Evolutionary conservation across 192 early-diverging fungal genomes (phyloP), one percentile per base, ranked within the genome.

Genomic region (Rhizophagus prolifer): DNA sequence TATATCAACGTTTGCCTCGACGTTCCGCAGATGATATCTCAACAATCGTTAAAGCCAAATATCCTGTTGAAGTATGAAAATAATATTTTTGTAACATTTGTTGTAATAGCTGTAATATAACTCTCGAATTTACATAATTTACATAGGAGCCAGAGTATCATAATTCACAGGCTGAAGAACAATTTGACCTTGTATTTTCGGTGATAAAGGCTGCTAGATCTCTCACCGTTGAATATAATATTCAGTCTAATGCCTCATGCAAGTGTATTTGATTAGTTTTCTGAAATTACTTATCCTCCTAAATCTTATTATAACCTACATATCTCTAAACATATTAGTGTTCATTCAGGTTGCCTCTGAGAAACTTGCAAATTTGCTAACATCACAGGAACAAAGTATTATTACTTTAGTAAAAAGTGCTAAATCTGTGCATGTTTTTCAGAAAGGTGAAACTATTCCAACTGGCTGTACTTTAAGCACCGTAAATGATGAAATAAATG

Each of bases 1-100:
- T 99, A 81, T 99, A 91, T 88, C 98, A 99, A 86, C 92, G 97
- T 69, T 84, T 98, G 46, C 95, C 93, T 26, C 90, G 95, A 25
- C 91, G 96, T 68, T 82, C 87, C 38, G 90, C 88, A 66, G 93
- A 96, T 78, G 75, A 77, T 28, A 81, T 81, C 60, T 67, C 78
- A 25, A 82, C 94, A 16, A 98, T 99, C 71, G 91, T 92, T 86
- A 86, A 89, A 75, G 84, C 94, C 3, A 71, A 76, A 58, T 94
- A 88, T 77, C 92, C 92, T 34, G 81, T 77, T 75, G 79, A 73
- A 47, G 74, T 76, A 66, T 36, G 14, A 9, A 31, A 34, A 3
- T 50, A 8, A 46, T 76, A 44, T 41, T 9, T 21, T 38, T 34
- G 36, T 8, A 38, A 38, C 36, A 38, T 21, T 41, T 41, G 38